Evolutionary conservation across 129 eudicot genomes (phyloP).

Genomic region (Mikania micrantha): DNA sequence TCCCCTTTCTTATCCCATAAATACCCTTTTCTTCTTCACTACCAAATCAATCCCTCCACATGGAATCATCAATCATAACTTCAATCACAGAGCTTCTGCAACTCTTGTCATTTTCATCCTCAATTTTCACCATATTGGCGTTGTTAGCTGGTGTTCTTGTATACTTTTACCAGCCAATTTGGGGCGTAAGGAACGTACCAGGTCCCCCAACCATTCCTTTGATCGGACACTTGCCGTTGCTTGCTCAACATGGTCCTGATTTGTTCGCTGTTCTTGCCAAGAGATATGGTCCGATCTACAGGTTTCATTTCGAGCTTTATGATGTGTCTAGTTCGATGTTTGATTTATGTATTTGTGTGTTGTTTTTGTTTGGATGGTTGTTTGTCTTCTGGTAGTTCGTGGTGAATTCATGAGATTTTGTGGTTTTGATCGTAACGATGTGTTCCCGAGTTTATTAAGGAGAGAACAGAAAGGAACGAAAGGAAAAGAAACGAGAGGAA

Average conservation of each 20-base stretch:
- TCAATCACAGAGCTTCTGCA: not conserved
- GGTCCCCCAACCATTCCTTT: conserved; percentile 81
- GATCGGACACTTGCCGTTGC: conserved; percentile 80
- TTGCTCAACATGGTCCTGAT: conserved; percentile 80
- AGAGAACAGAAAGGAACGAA: too few species aligned
- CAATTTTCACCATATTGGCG: conserved; percentile 30
- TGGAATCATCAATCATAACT: conserved; percentile 18
- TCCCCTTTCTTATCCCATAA: conserved; percentile 16
- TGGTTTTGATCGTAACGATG: too few species aligned
- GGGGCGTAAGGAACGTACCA: conserved; percentile 80
- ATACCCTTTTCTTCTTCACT: not conserved
- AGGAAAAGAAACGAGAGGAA: too few species aligned
- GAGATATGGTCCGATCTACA: conserved; percentile 77
- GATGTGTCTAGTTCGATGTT: not conserved
- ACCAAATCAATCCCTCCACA: conserved; percentile 3
- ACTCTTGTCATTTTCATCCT: not conserved
- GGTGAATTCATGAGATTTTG: too few species aligned
- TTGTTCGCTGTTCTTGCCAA: conserved; percentile 73
- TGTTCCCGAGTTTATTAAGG: too few species aligned
- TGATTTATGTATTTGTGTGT: not conserved
- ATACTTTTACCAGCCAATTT: conserved; percentile 65
- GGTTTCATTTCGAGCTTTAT: conserved; percentile 35
- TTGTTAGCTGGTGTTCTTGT: conserved; percentile 27
- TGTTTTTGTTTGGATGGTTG: too few species aligned
- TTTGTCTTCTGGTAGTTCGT: too few species aligned